phyloP scores from a whole-genome alignment of 495 filamentous ascomycete genomes.

The Apiosordaria backusii region DNA sequence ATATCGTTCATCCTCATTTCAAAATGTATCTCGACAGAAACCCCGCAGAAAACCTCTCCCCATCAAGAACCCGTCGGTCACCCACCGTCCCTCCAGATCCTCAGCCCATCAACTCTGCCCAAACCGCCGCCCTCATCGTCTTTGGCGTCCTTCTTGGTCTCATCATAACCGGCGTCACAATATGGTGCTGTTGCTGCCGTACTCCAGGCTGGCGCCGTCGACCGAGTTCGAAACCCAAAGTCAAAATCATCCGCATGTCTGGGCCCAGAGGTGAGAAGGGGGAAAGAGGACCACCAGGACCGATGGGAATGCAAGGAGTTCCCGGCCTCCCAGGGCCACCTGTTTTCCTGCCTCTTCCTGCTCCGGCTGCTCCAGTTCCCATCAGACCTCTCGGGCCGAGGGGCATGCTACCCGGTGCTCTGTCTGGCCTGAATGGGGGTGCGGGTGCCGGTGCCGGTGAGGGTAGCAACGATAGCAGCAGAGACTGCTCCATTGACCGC shows the following conservation, averaged over 20 bases:
- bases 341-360: neutral
- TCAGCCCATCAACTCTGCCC: neutral
- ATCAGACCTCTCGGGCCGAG: neutral
- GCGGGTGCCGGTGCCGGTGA: too few species aligned
- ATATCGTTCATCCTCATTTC: neutral
- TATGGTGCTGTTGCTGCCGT: neutral
- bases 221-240: neutral
- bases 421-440: neutral
- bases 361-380: neutral
- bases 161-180: neutral
- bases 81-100: neutral
- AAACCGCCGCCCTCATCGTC: neutral
- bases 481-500: neutral
- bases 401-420: neutral
- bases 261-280: neutral
- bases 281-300: neutral
- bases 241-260: conserved; percentile 5
- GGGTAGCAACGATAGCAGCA: neutral
- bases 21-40: neutral
- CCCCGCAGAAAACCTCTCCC: neutral
- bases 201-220: neutral
- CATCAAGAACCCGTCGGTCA: neutral
- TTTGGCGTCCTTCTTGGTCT: neutral
- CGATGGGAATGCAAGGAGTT: neutral
- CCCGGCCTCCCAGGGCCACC: neutral